phyloP scores from a whole-genome alignment of 495 filamentous ascomycete species.

The Friedmanniomyces simplex region DNA sequence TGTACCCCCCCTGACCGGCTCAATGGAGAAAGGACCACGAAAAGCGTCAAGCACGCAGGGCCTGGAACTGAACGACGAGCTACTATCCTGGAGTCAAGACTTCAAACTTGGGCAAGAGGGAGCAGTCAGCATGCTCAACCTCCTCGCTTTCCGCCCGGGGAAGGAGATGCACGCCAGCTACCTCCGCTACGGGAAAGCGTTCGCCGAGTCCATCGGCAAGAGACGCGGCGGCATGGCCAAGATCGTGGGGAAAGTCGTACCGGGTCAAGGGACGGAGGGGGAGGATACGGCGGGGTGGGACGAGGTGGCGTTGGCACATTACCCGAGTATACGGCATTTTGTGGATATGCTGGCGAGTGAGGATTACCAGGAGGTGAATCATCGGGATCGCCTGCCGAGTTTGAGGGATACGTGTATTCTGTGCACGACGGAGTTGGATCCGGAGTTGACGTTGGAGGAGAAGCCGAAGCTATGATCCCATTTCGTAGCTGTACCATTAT shows the following conservation, averaged over 20 bases:
- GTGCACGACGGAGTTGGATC: slow-evolving; percentile 48
- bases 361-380: slow-evolving; percentile 56
- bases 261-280: slow-evolving; percentile 16
- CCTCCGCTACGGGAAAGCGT: slow-evolving; percentile 48
- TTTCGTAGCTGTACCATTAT: neutral
- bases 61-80: slow-evolving; percentile 44
- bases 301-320: slow-evolving; percentile 56
- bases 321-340: slow-evolving; percentile 53
- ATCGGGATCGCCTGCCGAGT: slow-evolving; percentile 42
- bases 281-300: slow-evolving; percentile 37
- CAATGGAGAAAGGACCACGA: slow-evolving; percentile 25
- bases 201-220: slow-evolving; percentile 41
- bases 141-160: slow-evolving; percentile 47
- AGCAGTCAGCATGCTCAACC: slow-evolving; percentile 57
- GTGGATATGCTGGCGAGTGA: slow-evolving; percentile 51
- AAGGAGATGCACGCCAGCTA: slow-evolving; percentile 43
- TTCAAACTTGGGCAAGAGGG: slow-evolving; percentile 23
- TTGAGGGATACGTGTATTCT: slow-evolving; percentile 55
- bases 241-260: slow-evolving; percentile 50
- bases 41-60: slow-evolving; percentile 38
- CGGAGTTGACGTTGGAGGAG: slow-evolving; percentile 20
- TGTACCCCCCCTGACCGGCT: slow-evolving; percentile 35
- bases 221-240: slow-evolving; percentile 50
- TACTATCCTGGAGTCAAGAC: slow-evolving; percentile 40
- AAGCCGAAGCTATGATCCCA: slow-evolving; percentile 16